Evolutionary conservation across 495 filamentous ascomycete genomes (phyloP), one percentile per base, ranked within the genome.

Genomic region (Hypoxylon fragiforme): DNA sequence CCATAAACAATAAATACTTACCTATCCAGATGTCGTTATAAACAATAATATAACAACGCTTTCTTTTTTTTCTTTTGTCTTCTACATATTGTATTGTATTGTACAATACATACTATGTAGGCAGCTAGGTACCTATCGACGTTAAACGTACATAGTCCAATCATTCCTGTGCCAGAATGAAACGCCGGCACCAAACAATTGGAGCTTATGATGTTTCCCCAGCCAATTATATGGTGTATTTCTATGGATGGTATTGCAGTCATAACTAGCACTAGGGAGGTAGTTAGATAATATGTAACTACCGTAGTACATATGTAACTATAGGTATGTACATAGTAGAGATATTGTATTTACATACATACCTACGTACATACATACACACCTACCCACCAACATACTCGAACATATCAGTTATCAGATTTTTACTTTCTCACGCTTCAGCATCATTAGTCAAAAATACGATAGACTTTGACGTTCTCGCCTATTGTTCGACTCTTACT

Each of bases 121-220:
- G n/a, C n/a, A n/a, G n/a, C n/a, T n/a, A n/a, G n/a, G n/a, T n/a
- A n/a, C n/a, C n/a, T n/a, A n/a, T n/a, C n/a, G n/a, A n/a, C n/a
- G n/a, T n/a, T n/a, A n/a, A n/a, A n/a, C n/a, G n/a, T n/a, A n/a
- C n/a, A n/a, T n/a, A n/a, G n/a, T n/a, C n/a, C n/a, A n/a, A n/a
- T n/a, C n/a, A n/a, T n/a, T 30, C 14, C 20, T 21, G 34, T 35
- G 28, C 16, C 15, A 36, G 36, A 58, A 52, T 58, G 55, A 58
- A 58, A 52, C 47, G 40, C 14, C 37, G 22, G 48, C 43, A 30
- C 36, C 42, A 52, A 36, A 46, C 35, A 35, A 42, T 8, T 3
- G 13, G 32, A 48, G 14, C 34, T 14, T 19, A 39, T 39, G 32
- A n/a, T 12, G 7, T 3, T 3, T 35, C 5, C 7, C n/a, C 7